Evolutionary conservation across 805 yeast genomes (phyloP).

Genomic region (Myxozyma neotropica): DNA sequence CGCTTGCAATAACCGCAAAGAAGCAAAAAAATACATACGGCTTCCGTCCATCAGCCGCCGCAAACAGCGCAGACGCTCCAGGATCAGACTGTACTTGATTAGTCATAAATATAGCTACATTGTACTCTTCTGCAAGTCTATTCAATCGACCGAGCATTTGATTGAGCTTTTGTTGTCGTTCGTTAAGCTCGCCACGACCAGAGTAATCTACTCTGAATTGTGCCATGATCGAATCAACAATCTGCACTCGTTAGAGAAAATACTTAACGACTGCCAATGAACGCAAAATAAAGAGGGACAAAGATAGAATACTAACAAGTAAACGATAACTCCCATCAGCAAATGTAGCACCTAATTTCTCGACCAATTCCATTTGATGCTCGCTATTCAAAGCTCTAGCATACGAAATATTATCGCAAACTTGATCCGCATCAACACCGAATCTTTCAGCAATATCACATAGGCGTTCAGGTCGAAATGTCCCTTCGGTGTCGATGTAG

Average conservation of each 20-base stretch:
- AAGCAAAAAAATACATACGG: constrained; percentile 49
- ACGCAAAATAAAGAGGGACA: too few species aligned
- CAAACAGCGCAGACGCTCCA: constrained; percentile 77
- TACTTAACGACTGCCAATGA: not conserved
- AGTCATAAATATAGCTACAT: constrained; percentile 72
- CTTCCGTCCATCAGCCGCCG: constrained; percentile 79
- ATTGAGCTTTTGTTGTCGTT: constrained; percentile 70
- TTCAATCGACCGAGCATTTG: constrained; percentile 57
- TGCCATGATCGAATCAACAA: constrained; percentile 77
- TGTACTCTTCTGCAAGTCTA: constrained; percentile 75
- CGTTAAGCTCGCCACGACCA: constrained; percentile 77
- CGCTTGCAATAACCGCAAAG: too few species aligned
- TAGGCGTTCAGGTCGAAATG: constrained; percentile 73
- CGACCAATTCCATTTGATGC: constrained; percentile 74
- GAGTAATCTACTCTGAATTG: constrained; percentile 75
- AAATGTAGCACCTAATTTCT: constrained; percentile 65
- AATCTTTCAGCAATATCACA: constrained; percentile 67
- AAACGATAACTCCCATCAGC: constrained; percentile 67
- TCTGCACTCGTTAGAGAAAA: constrained; percentile 27
- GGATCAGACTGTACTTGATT: constrained; percentile 82
- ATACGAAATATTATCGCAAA: constrained; percentile 64
- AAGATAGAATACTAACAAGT: constrained; percentile 53
- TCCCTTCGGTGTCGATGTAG: constrained; percentile 79
- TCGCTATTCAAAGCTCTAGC: constrained; percentile 78
- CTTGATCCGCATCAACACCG: constrained; percentile 65